A percentile compares a stretch with the other conserved stretches of the same genome.
Conservation (phyloP, 108 stramenopile species). For the Cyclotella distinguenda region DNA sequence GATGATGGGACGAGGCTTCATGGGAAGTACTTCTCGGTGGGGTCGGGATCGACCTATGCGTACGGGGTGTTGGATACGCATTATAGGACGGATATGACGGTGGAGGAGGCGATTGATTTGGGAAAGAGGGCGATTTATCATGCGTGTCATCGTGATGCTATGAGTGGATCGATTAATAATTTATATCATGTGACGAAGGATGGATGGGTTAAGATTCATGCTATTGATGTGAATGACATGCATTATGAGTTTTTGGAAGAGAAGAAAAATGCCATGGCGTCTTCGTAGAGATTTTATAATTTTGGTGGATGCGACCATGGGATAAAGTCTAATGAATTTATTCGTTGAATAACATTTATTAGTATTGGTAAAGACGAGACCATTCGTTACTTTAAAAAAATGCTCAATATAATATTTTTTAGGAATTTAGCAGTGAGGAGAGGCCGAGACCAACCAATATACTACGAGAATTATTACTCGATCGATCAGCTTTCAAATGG, state of each 20-base stretch:
- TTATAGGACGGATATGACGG: slow-evolving; percentile 92
- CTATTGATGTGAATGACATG: slow-evolving; percentile 97
- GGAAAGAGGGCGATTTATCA: slow-evolving; percentile 99
- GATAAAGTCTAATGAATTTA: background rate
- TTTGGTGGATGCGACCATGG: background rate
- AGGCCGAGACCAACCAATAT: too few species aligned
- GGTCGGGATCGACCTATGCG: slow-evolving; percentile 98
- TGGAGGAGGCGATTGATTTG: slow-evolving; percentile 99
- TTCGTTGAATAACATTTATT: background rate
- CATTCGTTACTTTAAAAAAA: too few species aligned
- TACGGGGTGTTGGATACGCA: slow-evolving; percentile 98
- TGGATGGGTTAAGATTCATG: slow-evolving; percentile 95
- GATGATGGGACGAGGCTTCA: slow-evolving; percentile 97
- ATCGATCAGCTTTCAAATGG: too few species aligned
- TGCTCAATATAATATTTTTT: too few species aligned
- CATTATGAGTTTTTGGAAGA: slow-evolving; percentile 95
- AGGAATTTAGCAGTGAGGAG: too few species aligned
- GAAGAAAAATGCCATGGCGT: slow-evolving; percentile 74
- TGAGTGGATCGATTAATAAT: slow-evolving; percentile 96
- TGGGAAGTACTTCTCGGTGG: slow-evolving; percentile 97
- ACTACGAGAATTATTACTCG: too few species aligned
- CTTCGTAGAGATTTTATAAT: slow-evolving; percentile 16
- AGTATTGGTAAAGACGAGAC: too few species aligned
- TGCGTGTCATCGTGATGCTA: slow-evolving; percentile 99
- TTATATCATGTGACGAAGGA: slow-evolving; percentile 96